These are phyloP conservation scores for Barnettozyma sp. DNA, from an alignment of 805 yeast genomes.

Conservation along the genomic window DNA sequence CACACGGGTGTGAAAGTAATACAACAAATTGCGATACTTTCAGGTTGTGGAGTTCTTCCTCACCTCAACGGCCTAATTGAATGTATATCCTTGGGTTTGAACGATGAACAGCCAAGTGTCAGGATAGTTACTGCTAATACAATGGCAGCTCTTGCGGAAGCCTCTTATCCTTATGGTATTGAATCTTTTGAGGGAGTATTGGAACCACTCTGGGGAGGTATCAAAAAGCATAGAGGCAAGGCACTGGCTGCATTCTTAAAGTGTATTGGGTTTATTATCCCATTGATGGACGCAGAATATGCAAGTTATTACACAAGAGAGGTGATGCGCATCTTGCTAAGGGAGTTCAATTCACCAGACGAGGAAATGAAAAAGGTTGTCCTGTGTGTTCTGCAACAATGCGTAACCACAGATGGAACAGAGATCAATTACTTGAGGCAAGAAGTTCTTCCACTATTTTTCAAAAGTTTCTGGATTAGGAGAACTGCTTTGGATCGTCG, in stretches of 20 bases:
- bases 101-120: constrained; percentile 63
- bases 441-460: constrained; percentile 54
- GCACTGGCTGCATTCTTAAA: constrained; percentile 67
- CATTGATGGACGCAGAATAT: constrained; percentile 81
- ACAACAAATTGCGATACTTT: constrained; percentile 62
- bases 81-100: constrained; percentile 50
- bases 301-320: constrained; percentile 73
- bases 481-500: constrained; percentile 66
- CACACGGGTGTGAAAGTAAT: constrained; percentile 75
- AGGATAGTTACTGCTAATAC: constrained; percentile 68
- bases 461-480: constrained; percentile 74
- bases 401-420: constrained; percentile 56
- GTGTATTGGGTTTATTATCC: constrained; percentile 74
- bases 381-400: constrained; percentile 56
- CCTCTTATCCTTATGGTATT: constrained; percentile 81
- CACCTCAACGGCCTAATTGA: constrained; percentile 58
- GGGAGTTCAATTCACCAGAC: constrained; percentile 78
- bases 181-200: constrained; percentile 68
- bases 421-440: constrained; percentile 41
- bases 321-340: constrained; percentile 53
- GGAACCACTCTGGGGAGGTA: constrained; percentile 78
- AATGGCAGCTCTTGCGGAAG: constrained; percentile 68
- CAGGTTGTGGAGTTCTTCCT: constrained; percentile 74
- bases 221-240: constrained; percentile 69
- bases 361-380: constrained; percentile 81